Conservation (phyloP, 163 green algal genomes). For the Dunaliella salina region DNA sequence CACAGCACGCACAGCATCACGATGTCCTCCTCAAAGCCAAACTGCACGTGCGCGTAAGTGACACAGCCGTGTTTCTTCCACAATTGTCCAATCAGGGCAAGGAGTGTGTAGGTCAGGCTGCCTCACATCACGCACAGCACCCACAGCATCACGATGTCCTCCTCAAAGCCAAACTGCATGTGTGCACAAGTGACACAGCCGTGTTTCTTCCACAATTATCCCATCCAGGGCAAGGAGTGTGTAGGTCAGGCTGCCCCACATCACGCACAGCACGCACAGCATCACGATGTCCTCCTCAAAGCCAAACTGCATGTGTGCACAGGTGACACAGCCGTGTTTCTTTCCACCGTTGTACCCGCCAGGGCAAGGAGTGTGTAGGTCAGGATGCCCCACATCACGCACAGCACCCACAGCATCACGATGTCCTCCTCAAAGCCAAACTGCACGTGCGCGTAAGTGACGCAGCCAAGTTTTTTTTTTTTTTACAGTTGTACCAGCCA, state of each 20-base stretch:
- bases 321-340: no score
- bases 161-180: slow-evolving; percentile 3
- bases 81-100: no score
- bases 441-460: not conserved
- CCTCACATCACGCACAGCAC: no score
- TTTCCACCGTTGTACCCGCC: slow-evolving; percentile 10
- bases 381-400: slow-evolving; percentile 12
- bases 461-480: no score
- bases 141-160: not conserved
- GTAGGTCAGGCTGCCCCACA: slow-evolving; percentile 28
- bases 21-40: no score
- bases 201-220: no score
- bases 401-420: slow-evolving; percentile 29
- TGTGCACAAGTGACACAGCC: no score
- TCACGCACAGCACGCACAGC: slow-evolving; percentile 23
- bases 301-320: slow-evolving; percentile 2
- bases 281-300: slow-evolving; percentile 25
- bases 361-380: slow-evolving; percentile 38
- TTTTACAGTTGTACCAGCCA: no score
- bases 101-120: no score
- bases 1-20: slow-evolving; percentile 16
- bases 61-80: no score
- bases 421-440: slow-evolving; percentile 17
- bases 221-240: no score
- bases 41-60: not conserved